A percentile compares a stretch with the other conserved stretches of the same genome.
These are phyloP conservation scores for Ascochyta lentis DNA, from an alignment of 2,329 filamentous ascomycete genomes.

Conservation along the genomic window DNA sequence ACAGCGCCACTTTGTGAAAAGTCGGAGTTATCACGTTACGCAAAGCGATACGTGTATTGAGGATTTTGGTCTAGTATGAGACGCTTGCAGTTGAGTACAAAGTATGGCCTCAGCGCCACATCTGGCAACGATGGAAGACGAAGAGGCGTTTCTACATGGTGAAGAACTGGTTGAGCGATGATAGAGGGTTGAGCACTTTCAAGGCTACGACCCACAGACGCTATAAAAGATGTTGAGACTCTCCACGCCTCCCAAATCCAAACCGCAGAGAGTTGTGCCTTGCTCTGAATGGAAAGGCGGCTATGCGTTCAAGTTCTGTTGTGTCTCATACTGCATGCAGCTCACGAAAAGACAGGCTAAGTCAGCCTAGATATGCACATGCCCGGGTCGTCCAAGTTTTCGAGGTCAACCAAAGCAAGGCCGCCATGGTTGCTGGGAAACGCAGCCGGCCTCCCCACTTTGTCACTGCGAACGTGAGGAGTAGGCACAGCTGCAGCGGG, in stretches of 20 bases:
- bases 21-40: background rate
- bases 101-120: background rate
- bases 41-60: background rate
- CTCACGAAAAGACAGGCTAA: background rate
- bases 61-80: background rate
- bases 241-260: no score
- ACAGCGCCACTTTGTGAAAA: background rate
- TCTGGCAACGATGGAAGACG: background rate
- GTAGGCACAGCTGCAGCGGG: constrained; percentile 8
- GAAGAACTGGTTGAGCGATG: no score
- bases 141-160: background rate
- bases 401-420: constrained; percentile 12
- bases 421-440: constrained; percentile 17
- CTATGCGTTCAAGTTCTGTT: no score
- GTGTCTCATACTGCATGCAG: no score
- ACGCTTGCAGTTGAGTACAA: background rate
- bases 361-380: background rate
- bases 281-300: no score
- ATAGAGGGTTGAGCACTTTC: no score
- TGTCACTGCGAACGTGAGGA: constrained; percentile 16
- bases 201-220: no score
- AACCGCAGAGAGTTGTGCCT: no score
- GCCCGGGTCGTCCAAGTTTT: constrained; percentile 6
- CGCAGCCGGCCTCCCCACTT: constrained; percentile 10
- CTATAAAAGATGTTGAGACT: no score